Percentiles rank a stretch among this genome's conserved stretches.
Conservation (phyloP, 257 asterid species). For the Dorcoceras hygrometricum region DNA sequence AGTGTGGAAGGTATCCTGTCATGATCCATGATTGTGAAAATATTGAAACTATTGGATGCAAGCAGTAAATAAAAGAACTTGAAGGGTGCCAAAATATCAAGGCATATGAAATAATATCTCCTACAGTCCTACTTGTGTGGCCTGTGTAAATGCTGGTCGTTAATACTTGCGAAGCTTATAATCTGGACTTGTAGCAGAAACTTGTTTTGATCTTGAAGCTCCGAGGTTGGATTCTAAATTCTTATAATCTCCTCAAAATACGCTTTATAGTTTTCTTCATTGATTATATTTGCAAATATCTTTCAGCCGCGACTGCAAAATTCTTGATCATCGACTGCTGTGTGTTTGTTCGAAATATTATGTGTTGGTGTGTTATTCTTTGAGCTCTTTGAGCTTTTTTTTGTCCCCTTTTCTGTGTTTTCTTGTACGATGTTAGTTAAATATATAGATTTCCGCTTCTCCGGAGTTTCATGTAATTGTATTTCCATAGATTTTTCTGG, state of each 20-base stretch:
- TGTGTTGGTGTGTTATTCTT: not conserved
- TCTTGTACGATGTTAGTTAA: not conserved
- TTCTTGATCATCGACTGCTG: conserved; percentile 24
- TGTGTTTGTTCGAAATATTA: not conserved
- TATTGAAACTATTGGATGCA: too few relatives aligned
- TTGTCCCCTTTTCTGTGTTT: not conserved
- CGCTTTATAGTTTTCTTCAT: not conserved
- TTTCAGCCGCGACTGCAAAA: not conserved
- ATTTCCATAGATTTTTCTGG: not conserved
- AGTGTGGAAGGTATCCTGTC: too few relatives aligned
- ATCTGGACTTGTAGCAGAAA: conserved; percentile 3
- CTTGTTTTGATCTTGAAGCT: conserved; percentile 23
- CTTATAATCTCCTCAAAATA: conserved; percentile 7
- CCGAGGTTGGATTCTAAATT: conserved; percentile 3
- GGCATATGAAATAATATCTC: not conserved
- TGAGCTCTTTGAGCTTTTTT: not conserved
- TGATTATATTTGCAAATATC: conserved; percentile 3
- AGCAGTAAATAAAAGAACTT: not conserved
- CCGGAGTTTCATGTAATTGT: too few relatives aligned
- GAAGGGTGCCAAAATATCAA: not conserved
- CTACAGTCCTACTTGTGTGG: not conserved
- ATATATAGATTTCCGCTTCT: too few relatives aligned
- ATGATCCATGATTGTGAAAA: too few relatives aligned
- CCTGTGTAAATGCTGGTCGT: not conserved
- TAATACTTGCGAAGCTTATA: not conserved